A percentile compares a stretch with the other conserved stretches of the same genome.
Evolutionary conservation across 2,329 filamentous ascomycete species (phyloP).

Genomic region (Endoconidiophora polonica): DNA sequence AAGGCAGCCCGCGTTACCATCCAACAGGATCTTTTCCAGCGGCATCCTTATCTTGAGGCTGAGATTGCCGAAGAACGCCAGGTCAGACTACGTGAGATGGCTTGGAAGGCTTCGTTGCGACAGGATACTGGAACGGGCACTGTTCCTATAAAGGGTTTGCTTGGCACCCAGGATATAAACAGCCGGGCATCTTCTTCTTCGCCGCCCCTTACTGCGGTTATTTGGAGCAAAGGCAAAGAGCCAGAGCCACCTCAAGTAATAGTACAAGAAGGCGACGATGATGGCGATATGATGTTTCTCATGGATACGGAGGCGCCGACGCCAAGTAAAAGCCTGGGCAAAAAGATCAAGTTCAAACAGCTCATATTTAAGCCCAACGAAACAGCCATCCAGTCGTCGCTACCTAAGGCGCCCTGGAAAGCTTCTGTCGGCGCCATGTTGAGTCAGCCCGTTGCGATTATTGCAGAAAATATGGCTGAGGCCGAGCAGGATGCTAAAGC

Average conservation of each 20-base stretch:
- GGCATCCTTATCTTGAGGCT: conserved; percentile 45
- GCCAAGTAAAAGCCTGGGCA: not conserved
- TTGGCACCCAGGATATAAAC: not conserved
- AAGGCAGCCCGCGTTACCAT: conserved; percentile 20
- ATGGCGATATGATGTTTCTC: conserved; percentile 10
- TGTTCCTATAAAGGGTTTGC: conserved; percentile 29
- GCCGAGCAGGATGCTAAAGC: conserved; percentile 1
- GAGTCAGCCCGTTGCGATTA: not conserved
- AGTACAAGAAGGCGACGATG: not conserved
- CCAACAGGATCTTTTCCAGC: conserved; percentile 66
- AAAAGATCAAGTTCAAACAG: conserved; percentile 1
- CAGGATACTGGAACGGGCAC: conserved; percentile 22
- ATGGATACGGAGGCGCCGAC: conserved; percentile 10
- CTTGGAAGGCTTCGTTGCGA: conserved; percentile 43
- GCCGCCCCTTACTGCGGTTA: conserved; percentile 32
- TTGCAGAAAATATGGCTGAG: conserved; percentile 11
- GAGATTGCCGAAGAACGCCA: conserved; percentile 54
- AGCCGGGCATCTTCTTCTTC: conserved; percentile 17
- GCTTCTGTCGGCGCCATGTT: not conserved
- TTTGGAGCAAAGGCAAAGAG: conserved; percentile 18
- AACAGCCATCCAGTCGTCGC: not conserved
- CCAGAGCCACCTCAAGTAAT: not conserved
- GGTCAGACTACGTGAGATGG: conserved; percentile 59
- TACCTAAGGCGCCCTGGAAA: conserved; percentile 7
- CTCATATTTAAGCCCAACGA: not conserved